phyloP scores from a whole-genome alignment of 169 alveolate genomes.

The Eimeria brunetti region DNA sequence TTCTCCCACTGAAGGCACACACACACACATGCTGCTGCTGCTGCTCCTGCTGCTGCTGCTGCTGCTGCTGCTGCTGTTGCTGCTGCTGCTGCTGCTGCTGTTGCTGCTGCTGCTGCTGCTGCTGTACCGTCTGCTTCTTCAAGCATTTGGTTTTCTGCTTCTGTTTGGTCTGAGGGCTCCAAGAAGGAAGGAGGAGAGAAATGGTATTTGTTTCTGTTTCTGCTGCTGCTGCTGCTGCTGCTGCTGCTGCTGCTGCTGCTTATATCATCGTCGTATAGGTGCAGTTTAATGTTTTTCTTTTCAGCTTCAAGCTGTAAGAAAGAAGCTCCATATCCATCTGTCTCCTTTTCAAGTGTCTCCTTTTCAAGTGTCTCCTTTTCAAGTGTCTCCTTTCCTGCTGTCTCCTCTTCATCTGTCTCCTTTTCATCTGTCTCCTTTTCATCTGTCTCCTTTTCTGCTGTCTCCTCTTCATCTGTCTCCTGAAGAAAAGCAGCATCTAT shows the following conservation, averaged over 20 bases:
- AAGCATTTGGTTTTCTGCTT: constrained; percentile 12
- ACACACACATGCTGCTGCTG: not conserved
- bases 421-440: not conserved
- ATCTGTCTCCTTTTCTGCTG: not conserved
- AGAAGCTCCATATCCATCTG: not conserved
- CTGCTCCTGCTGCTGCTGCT: constrained; percentile 8
- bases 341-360: too few species aligned
- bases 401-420: not conserved
- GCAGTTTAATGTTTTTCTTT: too few species aligned
- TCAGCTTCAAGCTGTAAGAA: not conserved
- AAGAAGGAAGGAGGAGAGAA: not conserved
- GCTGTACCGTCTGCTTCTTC: not conserved
- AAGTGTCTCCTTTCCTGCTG: too few species aligned
- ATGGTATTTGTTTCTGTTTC: not conserved
- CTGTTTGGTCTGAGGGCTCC: not conserved
- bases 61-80: constrained; percentile 11
- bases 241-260: not conserved
- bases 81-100: constrained; percentile 45
- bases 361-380: too few species aligned
- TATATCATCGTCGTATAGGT: too few species aligned
- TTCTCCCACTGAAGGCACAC: not conserved
- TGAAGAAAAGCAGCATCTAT: not conserved
- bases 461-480: not conserved
- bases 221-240: constrained; percentile 34
- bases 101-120: constrained; percentile 26